Conservation (phyloP, 768 basidiomycete genomes). For the Glaciozyma antarctica region DNA sequence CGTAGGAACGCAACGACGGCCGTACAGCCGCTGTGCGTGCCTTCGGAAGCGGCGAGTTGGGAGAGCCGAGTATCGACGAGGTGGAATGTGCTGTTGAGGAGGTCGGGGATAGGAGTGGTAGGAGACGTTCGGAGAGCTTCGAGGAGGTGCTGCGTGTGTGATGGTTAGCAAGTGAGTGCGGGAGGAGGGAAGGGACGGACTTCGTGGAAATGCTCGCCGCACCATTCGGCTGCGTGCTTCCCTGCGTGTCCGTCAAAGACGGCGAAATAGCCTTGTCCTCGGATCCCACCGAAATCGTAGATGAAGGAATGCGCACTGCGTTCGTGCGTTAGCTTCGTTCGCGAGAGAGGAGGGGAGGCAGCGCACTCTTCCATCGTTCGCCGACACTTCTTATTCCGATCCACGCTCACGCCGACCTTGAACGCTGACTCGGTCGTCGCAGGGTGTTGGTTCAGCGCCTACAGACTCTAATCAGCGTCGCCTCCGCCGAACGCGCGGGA, state of each 20-base stretch:
- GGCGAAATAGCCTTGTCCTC: slow-evolving; percentile 93
- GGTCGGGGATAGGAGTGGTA: slow-evolving; percentile 60
- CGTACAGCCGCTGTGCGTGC: slow-evolving; percentile 83
- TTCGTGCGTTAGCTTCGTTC: neutral
- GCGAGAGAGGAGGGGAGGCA: neutral
- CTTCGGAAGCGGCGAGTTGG: slow-evolving; percentile 53
- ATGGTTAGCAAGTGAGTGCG: neutral
- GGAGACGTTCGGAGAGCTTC: slow-evolving; percentile 49
- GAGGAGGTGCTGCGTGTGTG: slow-evolving; percentile 17
- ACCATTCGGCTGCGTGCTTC: slow-evolving; percentile 98
- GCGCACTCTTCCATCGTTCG: slow-evolving; percentile 89
- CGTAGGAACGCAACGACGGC: slow-evolving; percentile 93
- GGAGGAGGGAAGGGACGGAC: slow-evolving; percentile 45
- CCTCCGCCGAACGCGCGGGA: neutral
- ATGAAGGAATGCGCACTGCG: slow-evolving; percentile 65
- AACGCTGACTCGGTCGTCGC: slow-evolving; percentile 43
- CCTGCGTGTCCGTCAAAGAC: slow-evolving; percentile 98
- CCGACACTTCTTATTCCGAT: slow-evolving; percentile 65
- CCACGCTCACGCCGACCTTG: slow-evolving; percentile 63
- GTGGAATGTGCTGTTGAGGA: slow-evolving; percentile 90
- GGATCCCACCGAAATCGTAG: slow-evolving; percentile 76
- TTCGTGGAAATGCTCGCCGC: slow-evolving; percentile 90
- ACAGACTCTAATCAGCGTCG: neutral
- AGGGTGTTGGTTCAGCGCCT: slow-evolving; percentile 23
- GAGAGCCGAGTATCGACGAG: slow-evolving; percentile 76